phyloP scores from a whole-genome alignment of 257 asterid genomes.

The Thymus quinquecostatus region DNA sequence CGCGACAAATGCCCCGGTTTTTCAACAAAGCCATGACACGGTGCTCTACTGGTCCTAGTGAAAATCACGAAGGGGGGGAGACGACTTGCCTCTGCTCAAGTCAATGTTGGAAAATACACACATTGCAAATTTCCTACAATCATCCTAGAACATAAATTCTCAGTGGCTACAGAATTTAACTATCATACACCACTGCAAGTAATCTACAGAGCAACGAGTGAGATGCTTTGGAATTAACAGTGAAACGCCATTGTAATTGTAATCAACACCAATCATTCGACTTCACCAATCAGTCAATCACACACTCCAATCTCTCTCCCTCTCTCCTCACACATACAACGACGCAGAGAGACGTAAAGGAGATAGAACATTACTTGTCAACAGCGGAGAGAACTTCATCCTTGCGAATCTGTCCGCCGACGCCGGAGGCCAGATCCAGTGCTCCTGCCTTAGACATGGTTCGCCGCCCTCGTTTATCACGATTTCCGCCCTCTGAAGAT shows the following conservation, averaged over 20 bases:
- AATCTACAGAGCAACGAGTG: background rate
- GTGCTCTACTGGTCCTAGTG: conserved; percentile 6
- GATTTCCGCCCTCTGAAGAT: conserved; percentile 39
- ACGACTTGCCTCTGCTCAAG: too few species aligned
- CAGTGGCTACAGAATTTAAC: background rate
- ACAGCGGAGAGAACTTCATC: conserved; percentile 81
- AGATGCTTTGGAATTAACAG: background rate
- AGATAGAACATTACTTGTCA: conserved; percentile 53
- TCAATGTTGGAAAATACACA: background rate
- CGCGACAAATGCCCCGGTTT: background rate
- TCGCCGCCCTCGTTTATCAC: conserved; percentile 26
- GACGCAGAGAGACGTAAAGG: background rate
- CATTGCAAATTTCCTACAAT: background rate
- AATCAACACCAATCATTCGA: background rate
- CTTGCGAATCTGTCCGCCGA: conserved; percentile 86
- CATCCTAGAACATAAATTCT: background rate
- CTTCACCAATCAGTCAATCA: conserved; percentile 8
- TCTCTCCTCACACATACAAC: background rate
- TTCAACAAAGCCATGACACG: background rate
- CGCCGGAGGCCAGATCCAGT: conserved; percentile 89
- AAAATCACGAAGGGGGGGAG: too few species aligned
- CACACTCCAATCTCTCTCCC: background rate
- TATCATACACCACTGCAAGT: background rate
- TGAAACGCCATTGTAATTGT: background rate
- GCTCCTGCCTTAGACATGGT: conserved; percentile 78